Conservation (phyloP, 176 grass and related monocot genomes). For the Bonia amplexicaulis region DNA sequence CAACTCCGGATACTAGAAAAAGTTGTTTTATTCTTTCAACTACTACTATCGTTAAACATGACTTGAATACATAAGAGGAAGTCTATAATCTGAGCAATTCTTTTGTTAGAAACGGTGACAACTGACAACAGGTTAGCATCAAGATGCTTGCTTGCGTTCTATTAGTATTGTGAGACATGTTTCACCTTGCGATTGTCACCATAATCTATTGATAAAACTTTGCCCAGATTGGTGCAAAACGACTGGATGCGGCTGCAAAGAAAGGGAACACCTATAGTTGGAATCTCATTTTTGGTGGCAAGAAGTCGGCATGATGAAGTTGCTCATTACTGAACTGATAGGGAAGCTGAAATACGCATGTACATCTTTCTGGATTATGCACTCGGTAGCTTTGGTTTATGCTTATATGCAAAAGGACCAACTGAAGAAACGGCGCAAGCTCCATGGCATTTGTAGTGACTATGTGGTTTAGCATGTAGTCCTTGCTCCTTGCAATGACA, state of each 20-base stretch:
- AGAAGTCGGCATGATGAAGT: slow-evolving; percentile 58
- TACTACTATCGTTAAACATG: neutral
- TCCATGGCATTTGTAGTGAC: neutral
- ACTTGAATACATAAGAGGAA: neutral
- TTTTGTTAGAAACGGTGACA: neutral
- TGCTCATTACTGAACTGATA: neutral
- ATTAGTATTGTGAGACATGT: neutral
- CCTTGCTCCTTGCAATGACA: neutral
- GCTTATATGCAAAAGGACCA: neutral
- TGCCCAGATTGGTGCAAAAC: slow-evolving; percentile 67
- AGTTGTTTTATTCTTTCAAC: neutral
- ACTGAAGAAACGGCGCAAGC: neutral
- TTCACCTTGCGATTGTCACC: neutral
- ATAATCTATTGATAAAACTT: neutral
- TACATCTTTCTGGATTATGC: neutral
- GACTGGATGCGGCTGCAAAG: slow-evolving; percentile 63
- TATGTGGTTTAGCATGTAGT: neutral
- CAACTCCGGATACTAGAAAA: neutral
- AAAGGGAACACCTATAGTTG: slow-evolving; percentile 75
- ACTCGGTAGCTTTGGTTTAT: neutral
- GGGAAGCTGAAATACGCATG: neutral
- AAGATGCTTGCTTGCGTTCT: neutral
- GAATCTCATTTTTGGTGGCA: slow-evolving; percentile 66
- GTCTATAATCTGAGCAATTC: neutral
- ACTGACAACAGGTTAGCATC: neutral